Base-by-base conservation (phyloP, 2,329 filamentous ascomycete species). In the Aspergillus aculeatus region DNA sequence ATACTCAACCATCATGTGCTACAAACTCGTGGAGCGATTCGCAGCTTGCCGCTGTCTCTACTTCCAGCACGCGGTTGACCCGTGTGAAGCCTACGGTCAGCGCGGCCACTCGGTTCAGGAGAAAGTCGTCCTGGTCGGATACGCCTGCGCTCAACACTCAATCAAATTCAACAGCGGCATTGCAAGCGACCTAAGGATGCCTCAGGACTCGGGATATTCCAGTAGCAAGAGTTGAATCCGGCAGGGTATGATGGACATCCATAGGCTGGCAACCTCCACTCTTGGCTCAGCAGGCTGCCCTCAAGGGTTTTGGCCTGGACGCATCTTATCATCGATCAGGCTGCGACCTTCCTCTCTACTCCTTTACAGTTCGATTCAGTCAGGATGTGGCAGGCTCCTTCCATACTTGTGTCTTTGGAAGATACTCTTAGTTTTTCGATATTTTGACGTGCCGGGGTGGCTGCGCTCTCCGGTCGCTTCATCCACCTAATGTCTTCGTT, bases 31-130 rank as follows among this genome's bases (percentile, higher is more conserved):
- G 69, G 92, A 96, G 77, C 84, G 91, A 60, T 96, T 92, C 81
- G 88, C 92, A 57, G 90, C 89, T 58, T 96, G 92, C 83, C 85
- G 87, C 64, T 96, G 92, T 78, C 83, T 94, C 68, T 96, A 96
- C 82, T 91, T 94, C 81, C 84, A 89, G 71, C 93, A 96, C 75
- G 87, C 90, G 51, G 83, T 96, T 68, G 92, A 96, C 71, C 89
- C 90, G 62, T 96, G 92, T 73, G 82, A 86, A 52, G 82, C 86
- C 38, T 91, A 92, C 73, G 90, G 89, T 62, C 87, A 89, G 61
- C 84, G 86, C 53, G 89, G 89, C 50, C 92, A 96, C 71, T 69
- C 70, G 50, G 80, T 93, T 59, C 86, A 91, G 66, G 87, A 90
- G 70, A 88, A 89, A 73, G 90, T 85, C 6, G 89, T 96, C 54